These are phyloP conservation scores for Entomortierella beljakovae DNA, from an alignment of 192 early-diverging fungal genomes.

Conservation along the genomic window DNA sequence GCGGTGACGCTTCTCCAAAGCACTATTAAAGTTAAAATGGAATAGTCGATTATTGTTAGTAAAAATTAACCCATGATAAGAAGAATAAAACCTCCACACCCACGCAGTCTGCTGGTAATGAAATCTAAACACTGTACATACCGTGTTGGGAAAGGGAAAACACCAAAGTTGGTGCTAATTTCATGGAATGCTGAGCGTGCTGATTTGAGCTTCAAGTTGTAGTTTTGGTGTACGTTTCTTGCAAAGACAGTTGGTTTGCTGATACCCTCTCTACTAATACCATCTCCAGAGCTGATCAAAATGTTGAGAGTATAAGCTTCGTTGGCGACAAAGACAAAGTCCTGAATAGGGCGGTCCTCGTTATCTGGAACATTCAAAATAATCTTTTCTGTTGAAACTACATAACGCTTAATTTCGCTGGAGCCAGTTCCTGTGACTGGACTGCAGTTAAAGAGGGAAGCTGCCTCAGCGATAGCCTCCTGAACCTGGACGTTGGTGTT, in stretches of 20 bases:
- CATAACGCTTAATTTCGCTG: slow-evolving; percentile 79
- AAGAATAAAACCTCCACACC: slow-evolving; percentile 30
- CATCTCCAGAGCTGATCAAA: slow-evolving; percentile 73
- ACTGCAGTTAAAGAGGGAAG: slow-evolving; percentile 72
- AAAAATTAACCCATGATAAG: slow-evolving; percentile 19
- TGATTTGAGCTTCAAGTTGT: slow-evolving; percentile 77
- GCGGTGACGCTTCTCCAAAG: slow-evolving; percentile 58
- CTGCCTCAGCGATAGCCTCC: slow-evolving; percentile 69
- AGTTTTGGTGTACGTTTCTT: slow-evolving; percentile 78
- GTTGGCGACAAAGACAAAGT: slow-evolving; percentile 77
- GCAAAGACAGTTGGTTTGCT: slow-evolving; percentile 72
- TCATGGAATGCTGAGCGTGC: slow-evolving; percentile 72
- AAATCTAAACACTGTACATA: slow-evolving; percentile 32
- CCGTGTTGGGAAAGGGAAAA: slow-evolving; percentile 83
- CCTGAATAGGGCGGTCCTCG: slow-evolving; percentile 64
- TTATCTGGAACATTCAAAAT: slow-evolving; percentile 69
- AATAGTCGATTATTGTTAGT: too few species aligned
- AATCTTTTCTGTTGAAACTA: slow-evolving; percentile 71
- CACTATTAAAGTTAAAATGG: too few species aligned
- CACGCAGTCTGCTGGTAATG: not conserved
- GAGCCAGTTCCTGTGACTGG: slow-evolving; percentile 77
- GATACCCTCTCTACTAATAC: slow-evolving; percentile 60
- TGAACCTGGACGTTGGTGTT: slow-evolving; percentile 67
- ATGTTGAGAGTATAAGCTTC: slow-evolving; percentile 82
- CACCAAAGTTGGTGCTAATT: slow-evolving; percentile 68